Evolutionary conservation across 495 filamentous ascomycete species (phyloP), one percentile per base, ranked within the genome.

Genomic region (Penicillium maclennaniae): DNA sequence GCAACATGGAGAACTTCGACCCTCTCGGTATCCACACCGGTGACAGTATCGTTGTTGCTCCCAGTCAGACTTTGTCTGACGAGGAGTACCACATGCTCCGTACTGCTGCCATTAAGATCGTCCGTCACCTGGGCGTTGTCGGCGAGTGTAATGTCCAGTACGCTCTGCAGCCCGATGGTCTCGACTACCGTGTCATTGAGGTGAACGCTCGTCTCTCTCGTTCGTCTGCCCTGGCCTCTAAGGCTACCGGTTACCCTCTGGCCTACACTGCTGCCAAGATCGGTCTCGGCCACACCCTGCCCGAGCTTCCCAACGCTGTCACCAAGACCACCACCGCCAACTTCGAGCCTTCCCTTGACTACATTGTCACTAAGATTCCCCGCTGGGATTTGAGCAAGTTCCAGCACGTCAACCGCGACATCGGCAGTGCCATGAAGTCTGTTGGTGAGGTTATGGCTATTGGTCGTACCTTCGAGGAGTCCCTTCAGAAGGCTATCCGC

Each of bases 1-100:
- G 92, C 79, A 97, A 97, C 77, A 97, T 97, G 92, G 92, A 97
- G 77, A 97, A 97, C 75, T 97, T 97, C 66, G 92, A 97, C 66
- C 92, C 92, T 36, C 79, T 97, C 31, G 92, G 92, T 65, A 92
- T 95, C 48, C 92, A 97, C 67, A 97, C 92, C 37, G 92, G 92
- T 68, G 92, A 97, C 75, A 95, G 90, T 55, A 96, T 97, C 59
- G 92, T 97, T 49, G 91, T 97, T 59, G 91, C 92, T 45, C 92
- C 92, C 39, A 92, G 87, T 64, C 92, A 97, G 75, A 97, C 92
- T 38, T 75, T 97, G 53, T 95, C 88, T 55, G 93, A 97, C 61
- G 92, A 96, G 69, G 92, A 97, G 73, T 97, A 96, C 70, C 91
- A 97, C 75, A 97, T 97, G 92, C 88, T 97, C 56, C 88, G 92